Base-by-base conservation (phyloP, 495 filamentous ascomycete genomes). In the Penicillium argentinense region DNA sequence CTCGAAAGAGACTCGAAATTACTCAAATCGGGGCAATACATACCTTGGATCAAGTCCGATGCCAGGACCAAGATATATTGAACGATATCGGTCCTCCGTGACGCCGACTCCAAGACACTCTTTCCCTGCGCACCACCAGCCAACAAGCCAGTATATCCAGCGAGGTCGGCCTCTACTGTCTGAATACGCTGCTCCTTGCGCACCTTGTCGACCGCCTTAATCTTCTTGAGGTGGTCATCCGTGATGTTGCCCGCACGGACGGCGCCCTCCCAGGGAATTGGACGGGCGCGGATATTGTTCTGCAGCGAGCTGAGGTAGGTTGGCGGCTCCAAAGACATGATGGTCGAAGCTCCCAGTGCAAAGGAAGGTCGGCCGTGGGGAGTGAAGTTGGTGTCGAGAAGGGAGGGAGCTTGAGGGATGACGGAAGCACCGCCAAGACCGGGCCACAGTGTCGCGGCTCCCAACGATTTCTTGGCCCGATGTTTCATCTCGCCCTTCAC, bases 241-340 rank as follows among this genome's bases (percentile, higher is more conserved):
- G 90, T 95, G 71, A 99, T 88, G 60, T 89, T 92, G 55, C 88
- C 87, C 59, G 88, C 88, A 65, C 93, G 86, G 54, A 95, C 89
- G 57, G 95, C 91, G 51, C 93, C 93, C 66, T 97, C 95, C 93
- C 93, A 99, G 34, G 92, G 90, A 64, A 99, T 95, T 56, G 91
- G 92, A 42, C 93, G 80, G 50, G 84, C 82, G 55, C 95, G 88
- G 62, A 96, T 95, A 72, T 97, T 97, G 74, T 86, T 91, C 73
- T 95, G 92, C 46, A 96, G 77, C 47, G 89, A 91, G 56, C 81
- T 83, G 47, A 97, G 86, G 66, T 97, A 96, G 49, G 85, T 84
- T 44, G 91, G 91, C 30, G 89, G 86, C 60, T 96, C 90, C 63
- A 96, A 81, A 46, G 88, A 93, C 88, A 92, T 91, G 55, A 52